phyloP scores from a whole-genome alignment of 2,329 filamentous ascomycete genomes.

The Calonectria henricotiae region DNA sequence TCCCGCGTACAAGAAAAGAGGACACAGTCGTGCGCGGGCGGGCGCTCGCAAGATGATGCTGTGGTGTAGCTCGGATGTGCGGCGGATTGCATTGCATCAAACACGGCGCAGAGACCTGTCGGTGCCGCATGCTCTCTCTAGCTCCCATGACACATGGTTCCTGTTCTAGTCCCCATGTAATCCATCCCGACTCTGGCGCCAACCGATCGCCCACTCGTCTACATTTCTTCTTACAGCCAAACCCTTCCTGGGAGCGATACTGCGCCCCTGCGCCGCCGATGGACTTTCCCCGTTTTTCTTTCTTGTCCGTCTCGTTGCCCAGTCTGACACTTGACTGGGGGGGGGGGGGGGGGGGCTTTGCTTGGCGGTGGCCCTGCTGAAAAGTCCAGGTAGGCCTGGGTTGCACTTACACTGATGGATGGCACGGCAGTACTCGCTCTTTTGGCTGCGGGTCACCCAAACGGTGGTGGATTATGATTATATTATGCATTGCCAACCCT shows the following conservation, averaged over 20 bases:
- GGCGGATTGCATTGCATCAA: not conserved
- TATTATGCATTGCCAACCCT: slow-evolving; percentile 12
- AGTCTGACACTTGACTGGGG: not conserved
- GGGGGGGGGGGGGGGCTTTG: too few species aligned
- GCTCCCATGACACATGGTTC: not conserved
- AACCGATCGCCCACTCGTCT: not conserved
- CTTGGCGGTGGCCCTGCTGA: not conserved
- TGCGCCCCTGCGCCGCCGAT: not conserved
- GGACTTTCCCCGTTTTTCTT: not conserved
- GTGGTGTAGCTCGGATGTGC: not conserved
- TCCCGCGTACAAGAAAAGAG: too few species aligned
- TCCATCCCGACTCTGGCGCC: not conserved
- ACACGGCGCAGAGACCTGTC: not conserved
- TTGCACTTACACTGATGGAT: slow-evolving; percentile 1
- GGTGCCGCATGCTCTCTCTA: not conserved
- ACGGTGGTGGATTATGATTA: not conserved
- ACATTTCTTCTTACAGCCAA: not conserved
- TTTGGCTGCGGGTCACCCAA: not conserved
- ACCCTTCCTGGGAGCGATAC: not conserved
- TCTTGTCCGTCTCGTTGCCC: not conserved
- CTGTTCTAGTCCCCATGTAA: not conserved
- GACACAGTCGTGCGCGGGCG: too few species aligned
- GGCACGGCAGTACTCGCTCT: not conserved
- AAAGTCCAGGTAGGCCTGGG: not conserved
- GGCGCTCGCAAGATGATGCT: too few species aligned